These are phyloP conservation scores for Thielaviopsis punctulata DNA, from an alignment of 2,329 filamentous ascomycete species.

Conservation along the genomic window DNA sequence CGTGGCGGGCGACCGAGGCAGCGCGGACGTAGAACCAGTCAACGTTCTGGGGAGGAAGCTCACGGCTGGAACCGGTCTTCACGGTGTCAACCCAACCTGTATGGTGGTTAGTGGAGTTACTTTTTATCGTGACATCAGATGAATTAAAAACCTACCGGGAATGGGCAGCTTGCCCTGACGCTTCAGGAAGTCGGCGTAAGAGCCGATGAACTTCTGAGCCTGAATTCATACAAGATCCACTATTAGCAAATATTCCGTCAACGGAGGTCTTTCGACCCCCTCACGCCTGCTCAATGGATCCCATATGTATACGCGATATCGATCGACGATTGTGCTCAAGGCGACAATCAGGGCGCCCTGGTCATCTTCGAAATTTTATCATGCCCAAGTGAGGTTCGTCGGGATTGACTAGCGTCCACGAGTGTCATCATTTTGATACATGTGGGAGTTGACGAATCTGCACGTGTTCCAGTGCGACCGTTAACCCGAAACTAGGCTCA, in stretches of 20 bases:
- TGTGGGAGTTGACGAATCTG: background rate
- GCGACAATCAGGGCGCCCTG: background rate
- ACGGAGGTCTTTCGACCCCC: constrained; percentile 57
- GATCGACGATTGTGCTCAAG: constrained; percentile 4
- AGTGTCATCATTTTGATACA: background rate
- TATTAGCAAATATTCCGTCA: constrained; percentile 59
- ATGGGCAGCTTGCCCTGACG: constrained; percentile 84
- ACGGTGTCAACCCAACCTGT: constrained; percentile 97
- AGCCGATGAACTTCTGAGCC: constrained; percentile 78
- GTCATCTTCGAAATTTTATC: background rate
- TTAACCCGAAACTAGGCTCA: background rate
- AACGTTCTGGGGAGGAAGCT: constrained; percentile 93
- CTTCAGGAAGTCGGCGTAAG: constrained; percentile 83
- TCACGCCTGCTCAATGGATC: constrained; percentile 45
- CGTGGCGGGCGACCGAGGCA: constrained; percentile 87
- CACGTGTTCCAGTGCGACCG: background rate
- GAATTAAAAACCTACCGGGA: constrained; percentile 45
- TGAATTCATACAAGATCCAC: constrained; percentile 29
- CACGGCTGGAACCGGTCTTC: constrained; percentile 93
- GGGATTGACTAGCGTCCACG: background rate
- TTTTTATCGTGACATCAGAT: no score
- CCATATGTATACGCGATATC: constrained; percentile 14
- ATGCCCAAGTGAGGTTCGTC: background rate
- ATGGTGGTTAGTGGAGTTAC: constrained; percentile 15
- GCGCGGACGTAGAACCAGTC: constrained; percentile 94